Evolutionary conservation across 768 basidiomycete genomes (phyloP), one percentile per base, ranked within the genome.

Genomic region (Russula olivacea): DNA sequence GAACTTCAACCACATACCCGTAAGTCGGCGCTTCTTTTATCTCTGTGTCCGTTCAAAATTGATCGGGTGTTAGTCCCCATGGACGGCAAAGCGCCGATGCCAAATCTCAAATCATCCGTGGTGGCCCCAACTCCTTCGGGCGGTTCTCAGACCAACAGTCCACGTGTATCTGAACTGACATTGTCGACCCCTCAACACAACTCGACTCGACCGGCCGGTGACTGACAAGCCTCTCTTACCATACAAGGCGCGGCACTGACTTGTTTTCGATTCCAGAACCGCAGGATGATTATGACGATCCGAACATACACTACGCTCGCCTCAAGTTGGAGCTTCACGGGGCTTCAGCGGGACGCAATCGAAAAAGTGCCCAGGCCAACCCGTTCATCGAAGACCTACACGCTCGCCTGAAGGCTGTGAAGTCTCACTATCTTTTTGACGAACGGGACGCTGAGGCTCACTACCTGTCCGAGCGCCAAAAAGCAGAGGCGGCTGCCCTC

Each of bases 351-450:
- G 73, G 72, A 32, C 68, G 73, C 28, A 68, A 68, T 23, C 48
- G 74, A 3, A 70, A 68, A 45, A 70, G 72, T 51, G 68, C 66
- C 49, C 68, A 69, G 43, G 69, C 73, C 51, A 64, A 69, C n/a
- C 60, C 70, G 21, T 69, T 74, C 30, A 67, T 77, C 14, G 74
- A 72, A 59, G 70, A 75, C 30, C 71, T 89, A 41, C 79, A 77
- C 11, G 69, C 74, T 53, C 81, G 76, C 45, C 72, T 90, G 45
- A 71, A 75, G 49, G 72, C 69, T 25, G 70, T 84, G 28, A 80
- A 80, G 69, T 74, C 76, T 25, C 77, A 87, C 71, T 90, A 90
- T 67, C 81, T 91, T 60, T 93, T 93, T 69, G 79, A 89, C 60
- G 79, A 83, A 68, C 76, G 75, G 59, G 86, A 88, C 64, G 89